Base-by-base conservation (phyloP, 2,329 filamentous ascomycete genomes). In the Hymenoscyphus salicellus region DNA sequence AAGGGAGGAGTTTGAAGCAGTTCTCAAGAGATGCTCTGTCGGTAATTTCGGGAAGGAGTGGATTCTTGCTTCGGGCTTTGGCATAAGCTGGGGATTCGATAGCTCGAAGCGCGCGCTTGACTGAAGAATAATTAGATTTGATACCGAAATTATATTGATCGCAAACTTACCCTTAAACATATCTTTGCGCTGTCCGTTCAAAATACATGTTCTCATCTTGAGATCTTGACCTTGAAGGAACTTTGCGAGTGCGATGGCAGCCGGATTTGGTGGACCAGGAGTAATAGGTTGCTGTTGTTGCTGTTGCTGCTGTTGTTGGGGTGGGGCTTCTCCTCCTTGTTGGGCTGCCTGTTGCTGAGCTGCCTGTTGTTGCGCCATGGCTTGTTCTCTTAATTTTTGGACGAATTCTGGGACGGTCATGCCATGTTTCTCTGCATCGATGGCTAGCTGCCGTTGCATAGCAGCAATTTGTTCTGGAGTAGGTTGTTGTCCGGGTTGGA, bases 161-260 rank as follows among this genome's bases (percentile, higher is more conserved):
- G n/a, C 58, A 56, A 1, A 16, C 75, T 59, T 82, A 94, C 92
- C 93, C 84, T 89, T 90, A 79, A 99, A 98, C 91, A 99, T 96
- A 70, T 99, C 94, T 80, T 97, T 98, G 74, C 95, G 87, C 83
- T 97, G 93, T 73, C 95, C 95, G 70, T 97, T 93, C 70, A 98
- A 85, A 69, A 99, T 96, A 77, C 91, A 94, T 20, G 93, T 97
- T 68, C 95, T 85, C 20, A 86, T 84, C 84, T 99, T 99, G 69
- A 99, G 80, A 65, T 95, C 86, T 79, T 97, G 93, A 65, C 84
- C 78, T 71, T 88, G 88, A 65, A 99, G 81, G 79, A 96, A 99
- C 74, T 92, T 89, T 70, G 95, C 96, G 62, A 99, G 85, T 8
- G 93, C 93, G 56, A 98, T 80, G 23, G 93, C 93, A 74, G 93